Evolutionary conservation across 73 alveolate genomes (phyloP), one percentile per base, ranked within the genome.

Genomic region (Stentor coeruleus): DNA sequence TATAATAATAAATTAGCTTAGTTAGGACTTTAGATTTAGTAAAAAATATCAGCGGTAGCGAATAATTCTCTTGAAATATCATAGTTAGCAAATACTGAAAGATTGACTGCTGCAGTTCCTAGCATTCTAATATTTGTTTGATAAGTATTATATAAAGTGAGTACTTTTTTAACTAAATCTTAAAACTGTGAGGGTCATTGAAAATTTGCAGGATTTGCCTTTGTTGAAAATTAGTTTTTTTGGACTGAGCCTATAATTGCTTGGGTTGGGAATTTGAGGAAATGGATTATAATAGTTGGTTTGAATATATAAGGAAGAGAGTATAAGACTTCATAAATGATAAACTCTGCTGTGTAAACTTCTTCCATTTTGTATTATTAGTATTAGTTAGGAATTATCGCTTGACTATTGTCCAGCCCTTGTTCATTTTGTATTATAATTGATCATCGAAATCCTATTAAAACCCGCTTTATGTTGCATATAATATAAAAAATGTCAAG

Each of bases 281-380:
- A 66, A 28, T 40, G n/a, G 0, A 66, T 26, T 28, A 40, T 20
- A 15, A 66, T 31, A 28, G 79, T 40, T 1, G 79, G 79, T 33
- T 66, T 66, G 20, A 40, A 37, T 20, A 66, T 66, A 40, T 66
- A 31, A 15, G 37, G 79, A 1, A 66, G n/a, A 1, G 49, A 0
- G n/a, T 37, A 20, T 20, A 40, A 20, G 14, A 31, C 79, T 66
- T 66, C 79, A 2, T 66, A 40, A 66, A 66, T 66, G 36, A 66
- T 37, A 33, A 66, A 66, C 37, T 66, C 79, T 20, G 37, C 36
- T 20, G 37, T 66, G 41, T 26, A 66, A 28, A 31, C 33, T 66
- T 66, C 79, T 66, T 66, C 79, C 79, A 66, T 66, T 66, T 66
- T n/a, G n/a, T n/a, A n/a, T n/a, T n/a, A n/a, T n/a, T n/a, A n/a